Evolutionary conservation across 2,329 filamentous ascomycete species (phyloP), one percentile per base, ranked within the genome.

Genomic region (Chaetothyriales sp.): DNA sequence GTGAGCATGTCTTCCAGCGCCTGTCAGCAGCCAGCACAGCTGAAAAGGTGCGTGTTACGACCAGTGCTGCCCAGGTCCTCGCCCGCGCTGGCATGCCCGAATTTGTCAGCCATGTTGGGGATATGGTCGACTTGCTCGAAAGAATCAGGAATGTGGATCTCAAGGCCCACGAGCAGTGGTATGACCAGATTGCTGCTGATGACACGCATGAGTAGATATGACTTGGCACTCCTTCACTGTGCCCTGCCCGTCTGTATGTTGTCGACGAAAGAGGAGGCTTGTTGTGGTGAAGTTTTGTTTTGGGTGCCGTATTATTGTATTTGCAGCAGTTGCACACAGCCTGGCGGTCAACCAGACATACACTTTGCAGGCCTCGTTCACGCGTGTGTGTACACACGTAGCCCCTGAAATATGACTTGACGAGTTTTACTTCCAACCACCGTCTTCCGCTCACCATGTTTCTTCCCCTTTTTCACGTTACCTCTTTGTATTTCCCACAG

Each of bases 21-120:
- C 69, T 83, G 1, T 75, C 73, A 43, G 80, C 79, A n/a, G 72
- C 70, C n/a, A 81, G 76, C 56, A 75, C 76, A 1, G 74, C 75
- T 15, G 80, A 83, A 59, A 67, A 77, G 18, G 75, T 82, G 13
- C 70, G 76, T 10, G 73, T 74, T 8, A 78, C 77, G 0, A 77
- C 73, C 29, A 76, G 74, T 1, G 80, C 80, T 6, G 77, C 73
- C 10, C 78, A 82, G 55, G 74, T 74, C 7, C 67, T 83, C 44
- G 77, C 79, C 5, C 72, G 72, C 1, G 77, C 75, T 13, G 80
- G 80, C 3, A 73, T 83, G 65, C 74, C 77, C 0, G 80, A 83
- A 58, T 82, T 82, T 59, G 74, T 80, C 8, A 70, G 65, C 20
- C 76, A 80, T 53, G 77, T 83, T 18, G 75, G 76, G 1, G 73